Conservation (phyloP, 139 green algal species). For the Chlorella sp. region DNA sequence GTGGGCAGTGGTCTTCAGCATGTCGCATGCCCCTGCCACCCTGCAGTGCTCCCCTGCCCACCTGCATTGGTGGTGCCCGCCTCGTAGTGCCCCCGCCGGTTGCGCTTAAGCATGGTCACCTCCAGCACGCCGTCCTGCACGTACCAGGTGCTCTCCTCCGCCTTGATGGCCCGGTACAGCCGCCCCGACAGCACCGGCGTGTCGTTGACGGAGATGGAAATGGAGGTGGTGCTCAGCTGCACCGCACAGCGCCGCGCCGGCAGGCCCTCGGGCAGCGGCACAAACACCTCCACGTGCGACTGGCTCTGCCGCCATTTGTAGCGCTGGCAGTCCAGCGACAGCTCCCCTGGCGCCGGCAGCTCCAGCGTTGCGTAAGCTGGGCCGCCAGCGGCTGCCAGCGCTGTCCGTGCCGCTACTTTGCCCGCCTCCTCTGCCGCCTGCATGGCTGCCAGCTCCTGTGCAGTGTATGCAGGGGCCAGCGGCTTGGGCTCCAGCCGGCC, state of each 20-base stretch:
- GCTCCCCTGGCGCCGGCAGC: conserved; percentile 30
- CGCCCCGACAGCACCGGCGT: conserved; percentile 60
- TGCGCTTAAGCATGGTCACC: conserved; percentile 82
- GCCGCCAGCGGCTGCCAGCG: neutral
- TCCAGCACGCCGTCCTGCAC: conserved; percentile 78
- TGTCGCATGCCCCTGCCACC: too few species aligned
- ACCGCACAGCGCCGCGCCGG: conserved; percentile 43
- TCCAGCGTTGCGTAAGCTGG: conserved; percentile 47
- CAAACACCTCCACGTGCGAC: conserved; percentile 80
- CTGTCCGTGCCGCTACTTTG: neutral
- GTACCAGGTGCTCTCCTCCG: conserved; percentile 86
- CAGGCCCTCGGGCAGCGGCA: conserved; percentile 60
- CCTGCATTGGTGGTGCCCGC: conserved; percentile 71
- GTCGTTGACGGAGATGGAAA: conserved; percentile 58
- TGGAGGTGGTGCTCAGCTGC: conserved; percentile 31
- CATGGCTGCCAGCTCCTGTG: conserved; percentile 66
- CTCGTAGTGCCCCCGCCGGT: conserved; percentile 80
- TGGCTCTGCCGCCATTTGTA: conserved; percentile 93
- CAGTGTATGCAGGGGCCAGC: conserved; percentile 50
- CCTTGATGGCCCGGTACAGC: conserved; percentile 72
- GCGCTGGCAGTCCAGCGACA: conserved; percentile 61
- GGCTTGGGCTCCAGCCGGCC: conserved; percentile 84
- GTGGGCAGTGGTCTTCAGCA: too few species aligned
- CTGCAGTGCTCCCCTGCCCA: too few species aligned
- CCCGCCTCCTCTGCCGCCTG: conserved; percentile 20